These are phyloP conservation scores for Dactylellina cionopaga DNA, from an alignment of 2,329 filamentous ascomycete species.

Conservation along the genomic window DNA sequence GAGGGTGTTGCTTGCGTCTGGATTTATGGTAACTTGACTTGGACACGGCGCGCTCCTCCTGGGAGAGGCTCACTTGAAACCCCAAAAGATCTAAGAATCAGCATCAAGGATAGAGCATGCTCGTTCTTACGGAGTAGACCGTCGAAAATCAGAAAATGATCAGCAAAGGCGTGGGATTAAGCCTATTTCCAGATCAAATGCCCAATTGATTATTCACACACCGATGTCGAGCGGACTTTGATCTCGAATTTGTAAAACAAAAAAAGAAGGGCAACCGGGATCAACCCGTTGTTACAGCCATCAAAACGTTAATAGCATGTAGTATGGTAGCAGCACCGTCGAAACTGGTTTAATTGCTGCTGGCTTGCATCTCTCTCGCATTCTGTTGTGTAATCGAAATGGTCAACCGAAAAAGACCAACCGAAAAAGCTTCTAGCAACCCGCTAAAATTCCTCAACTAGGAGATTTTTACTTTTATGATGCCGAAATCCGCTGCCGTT, in stretches of 20 bases:
- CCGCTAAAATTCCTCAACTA: slow-evolving; percentile 3
- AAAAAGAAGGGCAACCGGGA: not conserved
- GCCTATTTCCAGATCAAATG: slow-evolving; percentile 16
- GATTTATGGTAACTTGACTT: slow-evolving; percentile 26
- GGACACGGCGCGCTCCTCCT: slow-evolving; percentile 32
- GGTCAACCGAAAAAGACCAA: slow-evolving; percentile 10
- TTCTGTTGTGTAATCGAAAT: slow-evolving; percentile 38
- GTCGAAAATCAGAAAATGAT: slow-evolving; percentile 10
- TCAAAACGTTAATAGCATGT: not conserved
- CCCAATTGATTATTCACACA: slow-evolving; percentile 28
- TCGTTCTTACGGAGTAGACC: too few species aligned
- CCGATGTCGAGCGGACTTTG: not conserved
- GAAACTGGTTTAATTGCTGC: not conserved
- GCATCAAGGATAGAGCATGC: slow-evolving; percentile 31
- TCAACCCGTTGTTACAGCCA: not conserved
- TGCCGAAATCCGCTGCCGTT: slow-evolving; percentile 30
- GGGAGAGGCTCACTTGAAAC: slow-evolving; percentile 14
- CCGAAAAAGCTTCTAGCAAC: too few species aligned
- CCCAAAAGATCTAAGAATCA: slow-evolving; percentile 13
- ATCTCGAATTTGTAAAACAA: not conserved
- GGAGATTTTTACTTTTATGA: slow-evolving; percentile 15
- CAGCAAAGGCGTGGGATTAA: slow-evolving; percentile 23
- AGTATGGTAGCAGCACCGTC: not conserved
- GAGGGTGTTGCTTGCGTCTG: slow-evolving; percentile 9
- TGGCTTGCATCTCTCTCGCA: slow-evolving; percentile 5